Evolutionary conservation across 768 basidiomycete species (phyloP).

Genomic region (Calvatia gigantea): DNA sequence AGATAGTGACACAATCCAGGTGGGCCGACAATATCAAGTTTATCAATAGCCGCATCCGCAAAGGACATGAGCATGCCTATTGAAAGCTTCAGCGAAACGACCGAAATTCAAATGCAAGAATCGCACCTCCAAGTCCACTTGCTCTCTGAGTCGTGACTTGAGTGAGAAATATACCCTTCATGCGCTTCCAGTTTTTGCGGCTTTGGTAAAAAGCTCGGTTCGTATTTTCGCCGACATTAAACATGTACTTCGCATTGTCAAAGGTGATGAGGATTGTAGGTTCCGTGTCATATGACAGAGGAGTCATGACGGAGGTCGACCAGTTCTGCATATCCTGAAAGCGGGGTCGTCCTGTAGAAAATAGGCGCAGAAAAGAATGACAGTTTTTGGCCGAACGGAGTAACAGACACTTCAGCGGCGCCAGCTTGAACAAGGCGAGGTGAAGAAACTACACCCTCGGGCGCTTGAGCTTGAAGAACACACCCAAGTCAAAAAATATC

Average conservation of each 20-base stretch:
- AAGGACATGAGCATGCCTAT: conserved; percentile 76
- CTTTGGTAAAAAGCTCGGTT: conserved; percentile 72
- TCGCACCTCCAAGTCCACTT: conserved; percentile 70
- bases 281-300: conserved; percentile 73
- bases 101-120: neutral
- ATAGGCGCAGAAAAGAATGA: neutral
- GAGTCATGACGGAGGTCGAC: conserved; percentile 57
- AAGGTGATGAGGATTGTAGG: conserved; percentile 74
- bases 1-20: conserved; percentile 66
- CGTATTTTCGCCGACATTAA: conserved; percentile 84
- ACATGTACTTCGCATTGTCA: conserved; percentile 78
- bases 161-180: conserved; percentile 71
- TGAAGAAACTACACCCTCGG: neutral
- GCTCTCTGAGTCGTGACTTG: conserved; percentile 57
- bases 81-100: neutral
- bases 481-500: neutral
- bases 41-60: conserved; percentile 63
- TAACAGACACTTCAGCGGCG: neutral
- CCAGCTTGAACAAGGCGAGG: conserved; percentile 4
- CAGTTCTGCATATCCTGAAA: conserved; percentile 41
- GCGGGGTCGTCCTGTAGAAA: neutral
- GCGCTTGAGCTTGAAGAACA: neutral
- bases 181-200: conserved; percentile 59
- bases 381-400: neutral
- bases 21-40: conserved; percentile 68